phyloP scores from a whole-genome alignment of 352 stramenopile genomes.

The Phytophthora megakarya region DNA sequence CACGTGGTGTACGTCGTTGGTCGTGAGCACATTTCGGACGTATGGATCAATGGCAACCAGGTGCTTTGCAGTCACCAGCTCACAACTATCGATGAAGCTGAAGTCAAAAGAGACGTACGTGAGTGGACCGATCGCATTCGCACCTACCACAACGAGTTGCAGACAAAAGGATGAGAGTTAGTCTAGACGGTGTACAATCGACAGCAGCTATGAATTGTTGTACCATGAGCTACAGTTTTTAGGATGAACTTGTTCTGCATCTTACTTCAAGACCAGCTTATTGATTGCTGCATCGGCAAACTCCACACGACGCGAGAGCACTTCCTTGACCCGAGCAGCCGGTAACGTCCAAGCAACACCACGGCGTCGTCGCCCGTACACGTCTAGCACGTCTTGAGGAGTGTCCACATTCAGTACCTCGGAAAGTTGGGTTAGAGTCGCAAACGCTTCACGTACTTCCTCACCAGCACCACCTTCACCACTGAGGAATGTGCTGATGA shows the following conservation, averaged over 20 bases:
- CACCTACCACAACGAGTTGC: constrained; percentile 17
- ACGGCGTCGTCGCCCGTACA: constrained; percentile 65
- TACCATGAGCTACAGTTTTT: constrained; percentile 4
- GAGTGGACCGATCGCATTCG: constrained; percentile 62
- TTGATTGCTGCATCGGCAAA: constrained; percentile 74
- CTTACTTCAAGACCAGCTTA: constrained; percentile 54
- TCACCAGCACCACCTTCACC: constrained; percentile 44
- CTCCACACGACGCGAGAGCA: constrained; percentile 78
- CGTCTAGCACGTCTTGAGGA: constrained; percentile 75
- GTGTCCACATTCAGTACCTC: constrained; percentile 77
- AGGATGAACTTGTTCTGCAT: neutral
- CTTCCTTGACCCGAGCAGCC: constrained; percentile 70
- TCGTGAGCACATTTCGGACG: constrained; percentile 87
- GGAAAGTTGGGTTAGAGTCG: constrained; percentile 63
- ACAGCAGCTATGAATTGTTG: constrained; percentile 2
- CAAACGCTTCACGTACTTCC: constrained; percentile 65
- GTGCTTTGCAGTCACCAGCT: constrained; percentile 71
- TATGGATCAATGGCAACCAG: constrained; percentile 88
- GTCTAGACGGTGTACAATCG: constrained; percentile 2
- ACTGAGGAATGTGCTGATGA: constrained; percentile 70
- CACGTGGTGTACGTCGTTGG: constrained; percentile 87
- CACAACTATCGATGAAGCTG: constrained; percentile 66
- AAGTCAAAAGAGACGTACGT: constrained; percentile 58
- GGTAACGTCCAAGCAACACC: constrained; percentile 76
- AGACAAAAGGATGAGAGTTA: neutral